phyloP scores from a whole-genome alignment of 1,139 yeast species.

The Geotrichum phurueaensis region DNA sequence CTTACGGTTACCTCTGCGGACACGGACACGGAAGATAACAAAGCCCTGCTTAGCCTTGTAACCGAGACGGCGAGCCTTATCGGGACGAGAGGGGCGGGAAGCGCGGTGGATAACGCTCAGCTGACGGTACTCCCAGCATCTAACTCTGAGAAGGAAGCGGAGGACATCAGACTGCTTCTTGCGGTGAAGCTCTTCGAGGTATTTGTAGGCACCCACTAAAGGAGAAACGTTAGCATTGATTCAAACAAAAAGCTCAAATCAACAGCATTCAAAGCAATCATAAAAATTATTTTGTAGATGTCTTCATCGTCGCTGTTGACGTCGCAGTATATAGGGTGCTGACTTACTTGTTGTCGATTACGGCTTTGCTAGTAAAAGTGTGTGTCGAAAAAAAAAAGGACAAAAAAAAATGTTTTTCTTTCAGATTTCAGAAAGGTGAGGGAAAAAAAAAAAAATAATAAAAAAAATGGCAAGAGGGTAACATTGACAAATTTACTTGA shows the following conservation, averaged over 20 bases:
- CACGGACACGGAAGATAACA: slow-evolving; percentile 97
- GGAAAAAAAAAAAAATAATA: background rate
- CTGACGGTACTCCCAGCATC: slow-evolving; percentile 99
- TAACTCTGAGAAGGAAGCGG: slow-evolving; percentile 98
- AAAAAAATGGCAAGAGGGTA: background rate
- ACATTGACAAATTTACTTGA: background rate
- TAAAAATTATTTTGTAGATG: background rate
- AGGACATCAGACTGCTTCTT: slow-evolving; percentile 99
- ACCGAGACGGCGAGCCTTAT: slow-evolving; percentile 99
- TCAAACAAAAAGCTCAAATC: background rate
- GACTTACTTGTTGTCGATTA: slow-evolving; percentile 17
- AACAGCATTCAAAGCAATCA: background rate
- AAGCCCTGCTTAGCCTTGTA: slow-evolving; percentile 99
- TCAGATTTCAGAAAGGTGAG: background rate
- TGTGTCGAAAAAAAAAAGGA: background rate
- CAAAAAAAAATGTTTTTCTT: background rate
- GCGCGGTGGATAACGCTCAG: slow-evolving; percentile 98
- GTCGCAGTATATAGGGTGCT: background rate
- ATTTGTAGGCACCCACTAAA: slow-evolving; percentile 96
- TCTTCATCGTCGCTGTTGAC: background rate
- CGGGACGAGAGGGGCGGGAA: slow-evolving; percentile 98
- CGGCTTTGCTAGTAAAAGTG: slow-evolving; percentile 16
- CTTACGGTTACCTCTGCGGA: slow-evolving; percentile 99
- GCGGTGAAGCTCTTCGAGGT: slow-evolving; percentile 98
- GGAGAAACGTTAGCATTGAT: background rate